Conservation (phyloP, 805 yeast species). For the Candida orba region DNA sequence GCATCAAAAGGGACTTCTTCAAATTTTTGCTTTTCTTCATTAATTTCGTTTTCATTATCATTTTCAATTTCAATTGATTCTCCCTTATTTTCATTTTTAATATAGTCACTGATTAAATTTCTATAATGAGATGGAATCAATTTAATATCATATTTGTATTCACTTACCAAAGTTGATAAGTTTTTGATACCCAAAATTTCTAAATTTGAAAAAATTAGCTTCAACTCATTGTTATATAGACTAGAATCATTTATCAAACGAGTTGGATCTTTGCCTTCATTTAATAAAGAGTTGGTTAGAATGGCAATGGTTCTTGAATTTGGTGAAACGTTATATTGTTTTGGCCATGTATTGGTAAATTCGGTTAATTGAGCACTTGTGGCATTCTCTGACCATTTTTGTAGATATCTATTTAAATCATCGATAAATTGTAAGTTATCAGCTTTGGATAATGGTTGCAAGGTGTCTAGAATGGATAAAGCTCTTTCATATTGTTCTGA, state of each 20-base stretch:
- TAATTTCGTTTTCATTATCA: not conserved
- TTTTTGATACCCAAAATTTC: constrained; percentile 47
- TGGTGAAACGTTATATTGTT: constrained; percentile 29
- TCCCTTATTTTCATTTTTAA: constrained; percentile 1
- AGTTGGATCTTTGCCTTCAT: constrained; percentile 17
- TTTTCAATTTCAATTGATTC: not conserved
- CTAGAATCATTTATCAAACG: constrained; percentile 23
- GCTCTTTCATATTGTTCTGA: constrained; percentile 66
- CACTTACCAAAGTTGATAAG: constrained; percentile 25
- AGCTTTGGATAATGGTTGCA: constrained; percentile 40
- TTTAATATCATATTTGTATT: constrained; percentile 14
- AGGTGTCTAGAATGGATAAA: constrained; percentile 53
- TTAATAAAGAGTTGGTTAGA: constrained; percentile 29
- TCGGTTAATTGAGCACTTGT: constrained; percentile 36
- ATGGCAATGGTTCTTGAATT: constrained; percentile 59
- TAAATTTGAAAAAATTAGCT: constrained; percentile 22
- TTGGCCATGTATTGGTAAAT: constrained; percentile 30
- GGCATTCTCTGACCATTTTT: constrained; percentile 31
- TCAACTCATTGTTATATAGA: constrained; percentile 19
- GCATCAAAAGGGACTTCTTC: not conserved
- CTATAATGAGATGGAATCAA: constrained; percentile 30
- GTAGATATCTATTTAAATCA: constrained; percentile 61
- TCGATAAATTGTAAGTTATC: constrained; percentile 45
- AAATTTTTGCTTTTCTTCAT: not conserved
- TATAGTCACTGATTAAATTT: constrained; percentile 15